Base-by-base conservation (phyloP, 2,329 filamentous ascomycete species). In the Coccinonectria pachysandricola region DNA sequence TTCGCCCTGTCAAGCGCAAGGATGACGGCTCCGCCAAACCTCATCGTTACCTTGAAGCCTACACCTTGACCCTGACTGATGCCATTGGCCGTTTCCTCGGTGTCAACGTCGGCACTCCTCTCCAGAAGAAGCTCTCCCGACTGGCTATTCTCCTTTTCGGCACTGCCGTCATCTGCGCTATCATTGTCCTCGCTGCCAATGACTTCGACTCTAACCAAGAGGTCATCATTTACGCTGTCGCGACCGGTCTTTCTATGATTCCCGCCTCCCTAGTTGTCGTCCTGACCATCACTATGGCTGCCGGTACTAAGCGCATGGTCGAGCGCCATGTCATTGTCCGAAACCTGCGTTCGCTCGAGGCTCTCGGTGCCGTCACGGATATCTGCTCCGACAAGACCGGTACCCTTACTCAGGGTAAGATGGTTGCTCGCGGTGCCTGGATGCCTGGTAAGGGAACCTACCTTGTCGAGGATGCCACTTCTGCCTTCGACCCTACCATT, bases 131-230 rank as follows among this genome's bases (percentile, higher is more conserved):
- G 44, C 60, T 83, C 10, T 78, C 75, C 24, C 71, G 71, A 48
- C 64, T 83, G 25, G 78, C 78, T 12, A 60, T 81, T 11, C 49
- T 78, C 3, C 64, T 82, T 2, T 81, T 83, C 44, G 64, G 60
- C 15, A 67, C 79, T 26, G 78, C 78, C 3, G 68, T 83, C 8
- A 43, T 82, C 14, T 78, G 76, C 35, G 76, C 76, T 7, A 68
- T 83, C 38, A 72, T 83, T 40, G 76, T 81, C 19, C 64, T 80
- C 23, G 76, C 62, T 6, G 71, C 76, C 28, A 81, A 79, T 50
- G 41, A 62, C 2, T 75, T 72, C 47, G 52, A 58, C n/a, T 49
- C 53, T 18, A 53, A 60, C 16, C 60, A 63, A 15, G 71, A 77
- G 38, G 72, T 79, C 34, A 72, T 79, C 38, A 77, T 63, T 32